A percentile compares a stretch with the other conserved stretches of the same genome.
Evolutionary conservation across 148 eudicot species (phyloP).

Genomic region (Polygonum maritimum): DNA sequence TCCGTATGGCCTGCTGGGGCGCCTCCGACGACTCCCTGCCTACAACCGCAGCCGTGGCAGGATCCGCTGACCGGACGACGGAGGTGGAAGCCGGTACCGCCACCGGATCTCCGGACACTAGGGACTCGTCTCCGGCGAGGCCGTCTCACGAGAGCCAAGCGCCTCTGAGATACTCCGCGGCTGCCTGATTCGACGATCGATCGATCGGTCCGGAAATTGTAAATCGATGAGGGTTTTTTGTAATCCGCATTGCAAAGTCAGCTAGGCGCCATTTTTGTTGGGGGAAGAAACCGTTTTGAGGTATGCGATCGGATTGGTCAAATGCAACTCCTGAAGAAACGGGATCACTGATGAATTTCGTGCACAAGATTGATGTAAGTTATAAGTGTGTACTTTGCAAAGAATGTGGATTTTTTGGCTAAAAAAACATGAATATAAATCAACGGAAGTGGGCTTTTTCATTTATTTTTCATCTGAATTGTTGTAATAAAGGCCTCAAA

Average conservation of each 20-base stretch:
- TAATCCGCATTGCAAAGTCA: not conserved
- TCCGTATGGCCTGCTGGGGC: constrained; percentile 39
- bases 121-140: not conserved
- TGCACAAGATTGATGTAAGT: not conserved
- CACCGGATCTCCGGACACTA: not conserved
- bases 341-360: not conserved
- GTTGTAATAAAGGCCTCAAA: no score
- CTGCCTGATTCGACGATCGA: constrained; percentile 7
- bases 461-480: no score
- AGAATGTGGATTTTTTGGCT: not conserved
- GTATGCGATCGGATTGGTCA: not conserved
- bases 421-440: not conserved
- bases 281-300: not conserved
- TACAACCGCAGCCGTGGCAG: not conserved
- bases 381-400: not conserved
- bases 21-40: not conserved
- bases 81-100: constrained; percentile 3
- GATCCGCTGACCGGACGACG: not conserved
- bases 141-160: constrained; percentile 17
- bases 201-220: not conserved
- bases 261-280: not conserved
- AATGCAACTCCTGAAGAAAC: not conserved
- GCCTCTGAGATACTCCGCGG: constrained; percentile 25
- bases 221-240: not conserved
- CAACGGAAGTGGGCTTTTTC: no score